A percentile compares a stretch with the other conserved stretches of the same genome.
Conservation (phyloP, 352 stramenopile species). For the Pythium chondricola region DNA sequence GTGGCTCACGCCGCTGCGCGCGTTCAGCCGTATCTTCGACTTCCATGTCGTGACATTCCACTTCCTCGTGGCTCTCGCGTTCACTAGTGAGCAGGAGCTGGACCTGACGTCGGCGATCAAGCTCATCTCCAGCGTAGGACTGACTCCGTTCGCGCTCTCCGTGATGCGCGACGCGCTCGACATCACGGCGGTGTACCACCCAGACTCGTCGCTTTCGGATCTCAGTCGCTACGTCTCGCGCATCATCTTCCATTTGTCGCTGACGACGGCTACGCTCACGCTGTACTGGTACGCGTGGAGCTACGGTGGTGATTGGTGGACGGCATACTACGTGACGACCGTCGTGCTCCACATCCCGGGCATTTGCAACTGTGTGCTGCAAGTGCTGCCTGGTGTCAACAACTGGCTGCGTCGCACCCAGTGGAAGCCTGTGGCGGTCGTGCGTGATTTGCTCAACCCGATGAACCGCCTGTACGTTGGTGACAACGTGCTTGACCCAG, state of each 20-base stretch:
- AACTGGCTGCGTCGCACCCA: slow-evolving; percentile 77
- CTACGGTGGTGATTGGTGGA: slow-evolving; percentile 52
- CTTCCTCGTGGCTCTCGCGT: slow-evolving; percentile 90
- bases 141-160: slow-evolving; percentile 85
- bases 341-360: slow-evolving; percentile 64
- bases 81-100: slow-evolving; percentile 90
- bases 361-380: slow-evolving; percentile 65
- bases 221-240: slow-evolving; percentile 85
- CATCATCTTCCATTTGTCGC: slow-evolving; percentile 65
- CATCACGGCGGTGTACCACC: slow-evolving; percentile 75
- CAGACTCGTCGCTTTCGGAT: slow-evolving; percentile 31
- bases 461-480: slow-evolving; percentile 96
- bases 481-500: slow-evolving; percentile 94
- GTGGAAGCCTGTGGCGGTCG: slow-evolving; percentile 52
- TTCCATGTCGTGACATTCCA: slow-evolving; percentile 98
- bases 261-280: slow-evolving; percentile 56
- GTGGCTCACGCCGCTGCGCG: slow-evolving; percentile 93
- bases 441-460: slow-evolving; percentile 88
- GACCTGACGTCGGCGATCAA: slow-evolving; percentile 72
- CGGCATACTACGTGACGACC: slow-evolving; percentile 47
- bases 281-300: slow-evolving; percentile 82
- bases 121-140: slow-evolving; percentile 89
- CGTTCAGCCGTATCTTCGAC: slow-evolving; percentile 94
- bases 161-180: slow-evolving; percentile 92
- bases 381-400: slow-evolving; percentile 68